These are phyloP conservation scores for Termitomyces sp. DNA, from an alignment of 768 basidiomycete genomes.

Conservation along the genomic window DNA sequence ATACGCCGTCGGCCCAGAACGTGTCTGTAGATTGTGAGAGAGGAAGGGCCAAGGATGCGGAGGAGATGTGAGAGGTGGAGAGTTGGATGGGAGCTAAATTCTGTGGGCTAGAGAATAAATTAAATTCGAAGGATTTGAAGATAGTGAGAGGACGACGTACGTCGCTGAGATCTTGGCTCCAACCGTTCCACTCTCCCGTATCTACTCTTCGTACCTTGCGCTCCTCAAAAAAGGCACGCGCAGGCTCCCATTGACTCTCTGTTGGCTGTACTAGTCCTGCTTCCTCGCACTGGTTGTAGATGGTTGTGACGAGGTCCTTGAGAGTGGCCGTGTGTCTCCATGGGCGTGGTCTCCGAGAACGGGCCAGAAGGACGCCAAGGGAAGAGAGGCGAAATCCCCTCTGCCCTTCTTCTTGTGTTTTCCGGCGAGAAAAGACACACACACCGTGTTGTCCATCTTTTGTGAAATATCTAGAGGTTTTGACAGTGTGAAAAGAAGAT, in stretches of 20 bases:
- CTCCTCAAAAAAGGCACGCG: conserved; percentile 60
- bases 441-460: conserved; percentile 69
- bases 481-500: neutral
- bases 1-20: conserved; percentile 70
- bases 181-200: conserved; percentile 62
- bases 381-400: conserved; percentile 80
- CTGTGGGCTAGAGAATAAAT: conserved; percentile 1
- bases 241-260: conserved; percentile 62
- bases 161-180: conserved; percentile 62
- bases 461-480: conserved; percentile 60
- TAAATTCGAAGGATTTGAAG: neutral
- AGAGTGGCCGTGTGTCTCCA: conserved; percentile 70
- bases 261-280: conserved; percentile 44
- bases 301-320: conserved; percentile 50
- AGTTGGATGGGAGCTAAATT: conserved; percentile 40
- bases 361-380: conserved; percentile 68
- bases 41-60: conserved; percentile 75
- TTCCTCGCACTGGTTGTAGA: conserved; percentile 50
- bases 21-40: conserved; percentile 76
- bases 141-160: conserved; percentile 27
- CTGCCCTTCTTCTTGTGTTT: conserved; percentile 67
- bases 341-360: conserved; percentile 63
- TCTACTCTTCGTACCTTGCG: conserved; percentile 48
- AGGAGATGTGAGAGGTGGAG: conserved; percentile 74
- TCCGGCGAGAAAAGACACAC: conserved; percentile 68